Percentiles rank a stretch among this genome's conserved stretches.
phyloP scores from a whole-genome alignment of 495 filamentous ascomycete genomes.

The Lasiosphaeria miniovina region DNA sequence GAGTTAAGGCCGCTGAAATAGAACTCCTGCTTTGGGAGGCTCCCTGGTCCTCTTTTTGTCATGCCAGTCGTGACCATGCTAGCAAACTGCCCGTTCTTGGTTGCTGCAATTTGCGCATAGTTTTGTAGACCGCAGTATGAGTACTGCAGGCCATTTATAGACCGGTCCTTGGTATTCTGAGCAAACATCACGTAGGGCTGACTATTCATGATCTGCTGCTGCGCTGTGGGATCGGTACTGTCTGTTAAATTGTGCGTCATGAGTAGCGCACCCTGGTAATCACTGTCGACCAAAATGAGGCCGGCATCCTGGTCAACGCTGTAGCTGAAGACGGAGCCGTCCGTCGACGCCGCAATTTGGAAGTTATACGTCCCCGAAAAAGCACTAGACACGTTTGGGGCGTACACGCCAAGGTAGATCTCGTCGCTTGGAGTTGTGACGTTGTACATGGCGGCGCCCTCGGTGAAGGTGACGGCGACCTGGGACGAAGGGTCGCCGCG shows the following conservation, averaged over 20 bases:
- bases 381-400: conserved; percentile 54
- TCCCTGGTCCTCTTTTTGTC: conserved; percentile 59
- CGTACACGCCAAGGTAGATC: conserved; percentile 72
- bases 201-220: conserved; percentile 54
- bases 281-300: conserved; percentile 75
- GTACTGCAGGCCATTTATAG: conserved; percentile 62
- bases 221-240: conserved; percentile 36
- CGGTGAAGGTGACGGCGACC: conserved; percentile 35
- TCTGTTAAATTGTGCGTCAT: conserved; percentile 66
- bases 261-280: conserved; percentile 70
- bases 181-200: conserved; percentile 79
- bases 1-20: conserved; percentile 70
- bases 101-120: conserved; percentile 58
- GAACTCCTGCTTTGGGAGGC: conserved; percentile 78
- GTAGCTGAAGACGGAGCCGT: conserved; percentile 65
- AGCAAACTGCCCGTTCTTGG: conserved; percentile 38
- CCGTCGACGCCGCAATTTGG: conserved; percentile 78
- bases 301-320: conserved; percentile 42
- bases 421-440: conserved; percentile 50
- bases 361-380: conserved; percentile 67
- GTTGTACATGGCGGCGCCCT: conserved; percentile 62
- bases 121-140: conserved; percentile 72
- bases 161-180: conserved; percentile 56
- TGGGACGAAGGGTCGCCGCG: conserved; percentile 44
- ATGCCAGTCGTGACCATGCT: conserved; percentile 58